phyloP scores from a whole-genome alignment of 352 stramenopile species.

The Globisporangium canariense region DNA sequence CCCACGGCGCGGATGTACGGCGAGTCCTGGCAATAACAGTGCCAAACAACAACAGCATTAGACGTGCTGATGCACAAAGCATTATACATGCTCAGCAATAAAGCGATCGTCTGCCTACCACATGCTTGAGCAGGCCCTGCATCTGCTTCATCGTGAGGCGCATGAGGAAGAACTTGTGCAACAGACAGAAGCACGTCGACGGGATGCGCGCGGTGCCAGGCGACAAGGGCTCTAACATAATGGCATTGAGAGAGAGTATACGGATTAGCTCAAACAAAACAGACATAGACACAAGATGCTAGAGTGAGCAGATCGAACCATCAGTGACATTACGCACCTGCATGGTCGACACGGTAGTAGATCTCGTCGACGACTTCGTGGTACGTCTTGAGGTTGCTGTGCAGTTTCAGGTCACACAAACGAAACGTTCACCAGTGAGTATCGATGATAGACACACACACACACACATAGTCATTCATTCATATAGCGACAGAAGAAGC shows the following conservation, averaged over 20 bases:
- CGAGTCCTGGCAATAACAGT: constrained; percentile 70
- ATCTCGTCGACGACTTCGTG: constrained; percentile 96
- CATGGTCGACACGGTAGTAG: constrained; percentile 85
- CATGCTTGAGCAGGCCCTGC: constrained; percentile 91
- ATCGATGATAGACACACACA: background rate
- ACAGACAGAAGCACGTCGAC: constrained; percentile 95
- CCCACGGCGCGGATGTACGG: constrained; percentile 96
- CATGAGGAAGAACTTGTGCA: constrained; percentile 97
- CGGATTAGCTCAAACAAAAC: background rate
- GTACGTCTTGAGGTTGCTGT: constrained; percentile 90
- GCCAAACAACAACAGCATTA: background rate
- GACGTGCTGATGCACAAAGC: background rate
- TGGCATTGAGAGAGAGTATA: background rate
- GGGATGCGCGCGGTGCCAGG: constrained; percentile 88
- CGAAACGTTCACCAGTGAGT: background rate
- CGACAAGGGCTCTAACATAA: constrained; percentile 89
- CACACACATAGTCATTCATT: background rate
- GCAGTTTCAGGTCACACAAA: background rate
- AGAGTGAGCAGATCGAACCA: background rate
- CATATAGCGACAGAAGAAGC: no score
- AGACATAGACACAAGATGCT: background rate
- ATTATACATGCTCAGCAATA: background rate
- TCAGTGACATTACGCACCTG: constrained; percentile 28
- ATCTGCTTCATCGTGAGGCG: constrained; percentile 96
- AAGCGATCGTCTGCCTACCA: constrained; percentile 27